phyloP scores from a whole-genome alignment of 2,329 filamentous ascomycete genomes.

The Aspergillus melleus region DNA sequence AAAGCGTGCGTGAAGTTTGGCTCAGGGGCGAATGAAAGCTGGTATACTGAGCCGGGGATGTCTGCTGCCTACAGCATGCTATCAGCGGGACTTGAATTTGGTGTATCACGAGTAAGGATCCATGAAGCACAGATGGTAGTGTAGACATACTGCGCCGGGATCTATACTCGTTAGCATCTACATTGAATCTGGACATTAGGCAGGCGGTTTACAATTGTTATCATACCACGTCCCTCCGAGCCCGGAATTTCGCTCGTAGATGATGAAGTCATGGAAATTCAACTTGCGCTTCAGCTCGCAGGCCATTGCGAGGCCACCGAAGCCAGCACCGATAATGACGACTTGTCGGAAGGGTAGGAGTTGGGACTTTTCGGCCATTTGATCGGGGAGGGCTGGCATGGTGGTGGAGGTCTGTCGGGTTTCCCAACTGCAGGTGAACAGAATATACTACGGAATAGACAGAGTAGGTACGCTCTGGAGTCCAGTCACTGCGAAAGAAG shows the following conservation, averaged over 20 bases:
- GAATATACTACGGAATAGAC: too few relatives aligned
- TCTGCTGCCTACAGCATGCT: not conserved
- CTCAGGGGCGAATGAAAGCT: not conserved
- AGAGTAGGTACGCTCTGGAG: too few relatives aligned
- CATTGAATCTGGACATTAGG: not conserved
- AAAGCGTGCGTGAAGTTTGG: not conserved
- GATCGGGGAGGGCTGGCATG: not conserved
- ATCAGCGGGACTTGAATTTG: too few relatives aligned
- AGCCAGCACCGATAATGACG: conserved; percentile 13
- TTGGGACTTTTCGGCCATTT: not conserved
- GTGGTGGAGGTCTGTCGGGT: not conserved
- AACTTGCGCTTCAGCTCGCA: conserved; percentile 7
- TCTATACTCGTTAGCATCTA: not conserved
- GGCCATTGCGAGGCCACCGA: conserved; percentile 13
- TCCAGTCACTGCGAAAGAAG: too few relatives aligned
- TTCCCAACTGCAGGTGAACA: too few relatives aligned
- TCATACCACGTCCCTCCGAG: conserved; percentile 8
- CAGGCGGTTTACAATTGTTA: not conserved
- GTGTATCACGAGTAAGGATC: not conserved
- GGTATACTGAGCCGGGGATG: not conserved
- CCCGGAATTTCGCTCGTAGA: conserved; percentile 10
- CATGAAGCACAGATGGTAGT: not conserved
- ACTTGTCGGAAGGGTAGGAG: not conserved
- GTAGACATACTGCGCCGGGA: not conserved
- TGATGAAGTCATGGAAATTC: conserved; percentile 7